phyloP scores from a whole-genome alignment of 2,329 filamentous ascomycete genomes.

The Monilinia polystroma region DNA sequence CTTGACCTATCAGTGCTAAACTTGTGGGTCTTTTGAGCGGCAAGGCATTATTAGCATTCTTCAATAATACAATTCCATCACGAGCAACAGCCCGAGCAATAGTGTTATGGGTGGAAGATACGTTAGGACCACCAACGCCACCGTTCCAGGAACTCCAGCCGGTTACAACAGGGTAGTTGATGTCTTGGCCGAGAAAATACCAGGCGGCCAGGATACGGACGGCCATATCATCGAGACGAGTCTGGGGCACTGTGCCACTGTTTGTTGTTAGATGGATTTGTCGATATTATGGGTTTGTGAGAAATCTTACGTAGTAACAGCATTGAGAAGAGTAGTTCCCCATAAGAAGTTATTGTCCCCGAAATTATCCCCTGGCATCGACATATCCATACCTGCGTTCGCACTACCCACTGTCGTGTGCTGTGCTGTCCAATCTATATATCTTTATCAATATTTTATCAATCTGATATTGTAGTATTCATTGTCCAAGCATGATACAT shows the following conservation, averaged over 20 bases:
- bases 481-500: slow-evolving; percentile 30
- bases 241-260: slow-evolving; percentile 56
- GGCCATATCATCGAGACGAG: slow-evolving; percentile 66
- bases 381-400: slow-evolving; percentile 71
- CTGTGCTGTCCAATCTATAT: slow-evolving; percentile 71
- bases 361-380: slow-evolving; percentile 70
- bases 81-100: slow-evolving; percentile 57
- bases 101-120: slow-evolving; percentile 59
- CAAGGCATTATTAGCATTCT: slow-evolving; percentile 58
- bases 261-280: slow-evolving; percentile 24
- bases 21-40: slow-evolving; percentile 55
- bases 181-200: slow-evolving; percentile 56
- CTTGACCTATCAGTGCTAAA: slow-evolving; percentile 62
- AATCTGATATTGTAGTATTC: slow-evolving; percentile 39
- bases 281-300: not conserved
- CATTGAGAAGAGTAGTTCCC: slow-evolving; percentile 53
- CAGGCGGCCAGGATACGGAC: slow-evolving; percentile 62
- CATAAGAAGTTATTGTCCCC: slow-evolving; percentile 53
- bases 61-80: slow-evolving; percentile 64
- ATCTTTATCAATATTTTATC: not conserved
- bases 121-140: slow-evolving; percentile 43
- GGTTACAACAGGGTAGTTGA: slow-evolving; percentile 51
- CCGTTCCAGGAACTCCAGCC: slow-evolving; percentile 45
- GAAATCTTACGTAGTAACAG: slow-evolving; percentile 45
- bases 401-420: slow-evolving; percentile 67